phyloP scores from a whole-genome alignment of 768 basidiomycete species.

The Mycena albidolilacea region DNA sequence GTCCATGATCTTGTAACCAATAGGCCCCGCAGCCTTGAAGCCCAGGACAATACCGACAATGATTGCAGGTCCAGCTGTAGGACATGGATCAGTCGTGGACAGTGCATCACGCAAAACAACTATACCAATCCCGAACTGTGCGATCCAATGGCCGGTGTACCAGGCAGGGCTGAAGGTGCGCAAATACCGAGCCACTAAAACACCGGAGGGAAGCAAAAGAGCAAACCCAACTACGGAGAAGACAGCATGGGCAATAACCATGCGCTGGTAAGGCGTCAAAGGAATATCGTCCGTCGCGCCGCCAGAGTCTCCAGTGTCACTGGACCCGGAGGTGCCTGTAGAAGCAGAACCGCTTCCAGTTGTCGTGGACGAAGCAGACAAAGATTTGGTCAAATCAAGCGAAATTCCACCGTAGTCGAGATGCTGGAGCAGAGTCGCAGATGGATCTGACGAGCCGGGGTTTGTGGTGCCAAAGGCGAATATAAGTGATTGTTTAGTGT shows the following conservation, averaged over 20 bases:
- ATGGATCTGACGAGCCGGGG: constrained; percentile 61
- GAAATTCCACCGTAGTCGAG: constrained; percentile 54
- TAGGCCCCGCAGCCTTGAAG: constrained; percentile 54
- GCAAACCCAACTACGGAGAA: constrained; percentile 67
- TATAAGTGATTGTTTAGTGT: constrained; percentile 63
- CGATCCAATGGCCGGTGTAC: constrained; percentile 68
- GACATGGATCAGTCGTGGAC: constrained; percentile 15
- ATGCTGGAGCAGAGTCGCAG: constrained; percentile 67
- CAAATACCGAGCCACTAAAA: constrained; percentile 67
- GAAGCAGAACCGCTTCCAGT: constrained; percentile 31
- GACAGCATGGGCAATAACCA: constrained; percentile 70
- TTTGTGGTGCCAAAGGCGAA: constrained; percentile 69
- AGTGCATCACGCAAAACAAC: constrained; percentile 9
- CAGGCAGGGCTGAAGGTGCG: constrained; percentile 65
- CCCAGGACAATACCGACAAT: constrained; percentile 62
- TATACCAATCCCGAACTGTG: constrained; percentile 65
- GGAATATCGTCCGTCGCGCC: constrained; percentile 51
- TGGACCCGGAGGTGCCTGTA: constrained; percentile 42
- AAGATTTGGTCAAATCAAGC: constrained; percentile 65
- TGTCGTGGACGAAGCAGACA: constrained; percentile 17
- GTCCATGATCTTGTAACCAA: constrained; percentile 56
- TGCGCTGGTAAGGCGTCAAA: constrained; percentile 61
- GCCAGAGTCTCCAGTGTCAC: constrained; percentile 32
- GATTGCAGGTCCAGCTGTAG: constrained; percentile 60
- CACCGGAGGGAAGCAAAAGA: constrained; percentile 67